A percentile compares a stretch with the other conserved stretches of the same genome.
Evolutionary conservation across 73 alveolate genomes (phyloP).

Genomic region (Blepharisma stoltei): DNA sequence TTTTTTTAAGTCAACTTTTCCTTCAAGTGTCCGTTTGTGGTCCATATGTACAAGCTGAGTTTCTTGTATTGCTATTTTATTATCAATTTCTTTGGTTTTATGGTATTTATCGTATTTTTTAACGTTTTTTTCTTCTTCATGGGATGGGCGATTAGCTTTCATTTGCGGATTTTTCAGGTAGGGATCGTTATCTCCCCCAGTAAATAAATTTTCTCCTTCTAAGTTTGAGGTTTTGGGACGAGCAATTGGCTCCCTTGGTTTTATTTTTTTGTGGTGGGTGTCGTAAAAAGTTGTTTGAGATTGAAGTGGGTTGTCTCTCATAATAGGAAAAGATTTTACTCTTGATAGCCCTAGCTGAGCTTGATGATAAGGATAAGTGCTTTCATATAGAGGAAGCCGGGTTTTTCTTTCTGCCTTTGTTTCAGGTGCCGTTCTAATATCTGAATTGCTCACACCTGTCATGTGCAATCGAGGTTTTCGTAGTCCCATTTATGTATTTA

Average conservation of each 20-base stretch:
- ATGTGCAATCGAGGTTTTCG: background rate
- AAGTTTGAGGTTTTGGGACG: constrained; percentile 29
- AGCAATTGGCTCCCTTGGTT: constrained; percentile 1
- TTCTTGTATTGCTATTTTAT: constrained; percentile 73
- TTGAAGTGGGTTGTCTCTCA: background rate
- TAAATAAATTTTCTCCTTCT: background rate
- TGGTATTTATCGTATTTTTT: constrained; percentile 8
- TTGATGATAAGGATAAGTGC: constrained; percentile 18
- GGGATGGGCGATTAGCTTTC: background rate
- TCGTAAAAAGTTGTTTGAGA: background rate
- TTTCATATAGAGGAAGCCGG: background rate
- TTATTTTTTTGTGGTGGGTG: background rate
- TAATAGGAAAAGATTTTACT: background rate
- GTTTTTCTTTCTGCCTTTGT: background rate
- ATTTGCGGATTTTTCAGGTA: background rate
- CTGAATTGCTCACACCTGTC: background rate
- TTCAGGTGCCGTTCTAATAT: constrained; percentile 1
- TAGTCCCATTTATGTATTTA: background rate
- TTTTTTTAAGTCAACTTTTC: constrained; percentile 85
- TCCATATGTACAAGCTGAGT: constrained; percentile 77
- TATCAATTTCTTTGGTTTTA: constrained; percentile 43
- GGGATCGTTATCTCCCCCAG: background rate
- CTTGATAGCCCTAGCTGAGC: constrained; percentile 14
- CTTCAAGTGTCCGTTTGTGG: constrained; percentile 76
- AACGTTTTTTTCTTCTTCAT: background rate